Percentiles rank a stretch among this genome's conserved stretches.
phyloP scores from a whole-genome alignment of 345 rosid species.

The Gynandropsis gynandra region DNA sequence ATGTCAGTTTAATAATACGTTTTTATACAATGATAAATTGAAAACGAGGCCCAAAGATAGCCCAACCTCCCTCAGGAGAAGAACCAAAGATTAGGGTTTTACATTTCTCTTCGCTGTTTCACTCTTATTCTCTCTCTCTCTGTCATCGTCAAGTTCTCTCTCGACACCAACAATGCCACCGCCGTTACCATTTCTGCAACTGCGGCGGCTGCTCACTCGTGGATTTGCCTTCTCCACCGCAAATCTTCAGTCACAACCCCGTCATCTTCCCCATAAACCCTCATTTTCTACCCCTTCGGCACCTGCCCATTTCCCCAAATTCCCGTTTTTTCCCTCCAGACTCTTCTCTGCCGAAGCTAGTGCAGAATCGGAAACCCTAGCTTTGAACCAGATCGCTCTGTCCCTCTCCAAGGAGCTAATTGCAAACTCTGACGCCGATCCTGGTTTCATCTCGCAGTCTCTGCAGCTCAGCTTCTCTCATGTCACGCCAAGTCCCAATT shows the following conservation, averaged over 20 bases:
- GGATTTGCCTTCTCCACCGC: conserved; percentile 26
- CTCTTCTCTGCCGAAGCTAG: conserved; percentile 35
- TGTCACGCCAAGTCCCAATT: conserved; percentile 45
- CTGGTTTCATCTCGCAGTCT: conserved; percentile 44
- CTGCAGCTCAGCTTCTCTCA: conserved; percentile 79
- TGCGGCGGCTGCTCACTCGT: conserved; percentile 40
- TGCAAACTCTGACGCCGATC: conserved; percentile 35
- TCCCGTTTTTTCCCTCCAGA: conserved; percentile 22
- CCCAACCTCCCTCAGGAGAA: too few species aligned
- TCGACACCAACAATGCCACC: conserved; percentile 41
- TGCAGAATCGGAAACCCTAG: conserved; percentile 20
- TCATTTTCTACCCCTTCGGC: conserved; percentile 17
- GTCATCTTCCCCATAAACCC: conserved; percentile 7
- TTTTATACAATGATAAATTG: too few species aligned
- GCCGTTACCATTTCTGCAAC: conserved; percentile 44
- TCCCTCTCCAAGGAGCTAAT: conserved; percentile 69
- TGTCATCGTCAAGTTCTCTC: conserved; percentile 3
- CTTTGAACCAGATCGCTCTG: conserved; percentile 37
- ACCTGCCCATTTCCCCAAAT: conserved; percentile 21
- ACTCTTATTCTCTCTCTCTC: too few species aligned
- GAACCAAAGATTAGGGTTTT: too few species aligned
- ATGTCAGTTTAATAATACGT: too few species aligned
- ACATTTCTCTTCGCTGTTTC: too few species aligned
- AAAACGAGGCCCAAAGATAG: too few species aligned
- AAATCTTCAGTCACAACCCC: conserved; percentile 7